Percentiles rank a stretch among this genome's conserved stretches.
These are phyloP conservation scores for Clavispora carvajalis DNA, from an alignment of 805 yeast genomes.

Conservation along the genomic window DNA sequence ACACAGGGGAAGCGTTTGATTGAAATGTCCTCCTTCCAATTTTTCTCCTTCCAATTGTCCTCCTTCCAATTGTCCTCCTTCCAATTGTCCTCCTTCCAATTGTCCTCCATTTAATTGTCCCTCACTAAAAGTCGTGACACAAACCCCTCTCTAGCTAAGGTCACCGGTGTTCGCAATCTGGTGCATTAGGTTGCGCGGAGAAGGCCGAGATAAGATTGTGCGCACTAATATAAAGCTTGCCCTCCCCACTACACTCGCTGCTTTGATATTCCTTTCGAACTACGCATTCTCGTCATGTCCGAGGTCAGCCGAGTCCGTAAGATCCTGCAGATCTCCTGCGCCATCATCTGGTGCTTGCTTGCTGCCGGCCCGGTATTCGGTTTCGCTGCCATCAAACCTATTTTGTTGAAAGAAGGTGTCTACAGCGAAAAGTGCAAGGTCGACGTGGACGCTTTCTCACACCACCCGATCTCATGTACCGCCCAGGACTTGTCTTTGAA, in stretches of 20 bases:
- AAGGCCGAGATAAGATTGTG: not conserved
- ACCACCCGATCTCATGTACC: constrained; percentile 39
- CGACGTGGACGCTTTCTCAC: constrained; percentile 7
- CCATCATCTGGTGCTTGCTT: constrained; percentile 79
- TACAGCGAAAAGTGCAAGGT: constrained; percentile 57
- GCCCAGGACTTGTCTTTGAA: constrained; percentile 83
- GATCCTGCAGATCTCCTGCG: constrained; percentile 58
- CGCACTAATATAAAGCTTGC: not conserved
- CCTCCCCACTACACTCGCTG: no score
- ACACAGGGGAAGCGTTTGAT: no score
- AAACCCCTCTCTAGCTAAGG: no score
- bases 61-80: no score
- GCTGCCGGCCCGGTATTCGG: constrained; percentile 96
- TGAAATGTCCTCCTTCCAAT: no score
- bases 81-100: no score
- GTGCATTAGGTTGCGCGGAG: not conserved
- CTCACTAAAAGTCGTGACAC: no score
- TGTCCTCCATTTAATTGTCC: no score
- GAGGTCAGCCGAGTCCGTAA: constrained; percentile 13
- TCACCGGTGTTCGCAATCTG: not conserved
- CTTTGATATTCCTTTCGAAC: no score
- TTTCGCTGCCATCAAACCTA: constrained; percentile 89
- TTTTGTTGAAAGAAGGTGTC: constrained; percentile 71
- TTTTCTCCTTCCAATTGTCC: no score
- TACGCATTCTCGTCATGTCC: not conserved